Base-by-base conservation (phyloP, 1,284 basidiomycete genomes). In the Austroboletus novae-zelandiae region DNA sequence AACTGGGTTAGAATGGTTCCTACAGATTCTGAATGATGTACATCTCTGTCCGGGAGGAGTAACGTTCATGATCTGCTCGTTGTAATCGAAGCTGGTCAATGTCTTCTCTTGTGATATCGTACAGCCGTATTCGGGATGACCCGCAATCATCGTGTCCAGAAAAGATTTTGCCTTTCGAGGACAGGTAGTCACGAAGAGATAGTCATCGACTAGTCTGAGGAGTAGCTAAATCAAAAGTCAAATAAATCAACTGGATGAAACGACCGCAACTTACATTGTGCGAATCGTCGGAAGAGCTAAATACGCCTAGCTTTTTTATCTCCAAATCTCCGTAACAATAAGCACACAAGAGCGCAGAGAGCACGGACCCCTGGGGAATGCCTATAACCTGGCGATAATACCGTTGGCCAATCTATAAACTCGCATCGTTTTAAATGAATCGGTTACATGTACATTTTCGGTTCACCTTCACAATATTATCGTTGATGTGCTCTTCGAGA, bases 271-370 rank as follows among this genome's bases (percentile, higher is more conserved):
- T 45, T 64, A 94, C 91, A 48, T 84, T 87, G 35, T 80, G 69
- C 1, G 73, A 67, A 45, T 86, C 79, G 15, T 78, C 64, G 3
- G 79, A 79, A 54, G 86, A 91, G 4, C 67, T 61, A n/a, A 87
- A 75, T 53, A 81, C 74, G n/a, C 50, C 30, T 32, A 66, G 32
- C 20, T 64, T 67, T 7, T 69, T 73, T 25, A 72, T 76, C 69
- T 98, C 97, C 57, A 99, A 76, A 61, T 95, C 86, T 1, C 93
- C 94, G 56, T 98, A 98, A 69, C 94, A 97, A 69, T 94, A 89
- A 2, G 89, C 89, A 65, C 97, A 99, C 1, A 99, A 72, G 29
- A 98, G 65, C 1, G 90, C 84, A 6, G 94, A 97, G 27, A 99
- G 71, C 25, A 93, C 83, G 0, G 94, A 98, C 14, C 97, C 97